Conservation (phyloP, 148 eudicot genomes). For the Polygonum maritimum region DNA sequence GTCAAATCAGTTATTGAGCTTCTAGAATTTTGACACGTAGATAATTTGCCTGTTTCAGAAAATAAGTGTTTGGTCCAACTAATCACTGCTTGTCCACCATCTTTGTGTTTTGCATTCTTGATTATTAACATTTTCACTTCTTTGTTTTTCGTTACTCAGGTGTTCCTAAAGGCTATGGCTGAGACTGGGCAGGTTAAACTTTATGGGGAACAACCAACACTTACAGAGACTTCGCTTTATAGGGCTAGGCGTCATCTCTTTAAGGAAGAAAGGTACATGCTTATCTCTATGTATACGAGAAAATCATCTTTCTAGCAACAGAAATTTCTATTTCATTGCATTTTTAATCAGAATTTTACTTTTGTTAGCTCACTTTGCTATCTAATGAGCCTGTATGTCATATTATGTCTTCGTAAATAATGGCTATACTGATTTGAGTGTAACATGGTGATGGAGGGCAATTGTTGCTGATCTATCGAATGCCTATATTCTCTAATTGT, state of each 20-base stretch:
- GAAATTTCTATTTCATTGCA: not conserved
- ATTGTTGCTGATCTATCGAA: not conserved
- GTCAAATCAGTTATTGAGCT: not conserved
- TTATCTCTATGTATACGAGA: not conserved
- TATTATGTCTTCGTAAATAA: not conserved
- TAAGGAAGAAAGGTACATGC: constrained; percentile 81
- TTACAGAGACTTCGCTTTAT: constrained; percentile 81
- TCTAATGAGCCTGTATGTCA: not conserved
- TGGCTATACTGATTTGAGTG: not conserved
- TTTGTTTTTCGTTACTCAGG: constrained; percentile 29
- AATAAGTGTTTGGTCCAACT: not conserved
- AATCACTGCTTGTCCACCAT: not conserved
- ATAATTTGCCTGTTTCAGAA: not conserved
- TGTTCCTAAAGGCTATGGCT: constrained; percentile 99
- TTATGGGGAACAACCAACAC: constrained; percentile 83
- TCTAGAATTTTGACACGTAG: not conserved
- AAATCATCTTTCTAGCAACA: not conserved
- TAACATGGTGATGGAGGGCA: not conserved
- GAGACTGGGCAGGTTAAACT: constrained; percentile 96
- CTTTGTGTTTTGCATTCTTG: constrained; percentile 6
- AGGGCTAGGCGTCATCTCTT: constrained; percentile 91
- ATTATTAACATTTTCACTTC: not conserved
- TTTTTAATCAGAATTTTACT: not conserved
- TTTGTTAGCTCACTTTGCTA: not conserved
- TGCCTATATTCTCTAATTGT: not conserved